Base-by-base conservation (phyloP, 345 rosid species). In the Dimocarpus longan region DNA sequence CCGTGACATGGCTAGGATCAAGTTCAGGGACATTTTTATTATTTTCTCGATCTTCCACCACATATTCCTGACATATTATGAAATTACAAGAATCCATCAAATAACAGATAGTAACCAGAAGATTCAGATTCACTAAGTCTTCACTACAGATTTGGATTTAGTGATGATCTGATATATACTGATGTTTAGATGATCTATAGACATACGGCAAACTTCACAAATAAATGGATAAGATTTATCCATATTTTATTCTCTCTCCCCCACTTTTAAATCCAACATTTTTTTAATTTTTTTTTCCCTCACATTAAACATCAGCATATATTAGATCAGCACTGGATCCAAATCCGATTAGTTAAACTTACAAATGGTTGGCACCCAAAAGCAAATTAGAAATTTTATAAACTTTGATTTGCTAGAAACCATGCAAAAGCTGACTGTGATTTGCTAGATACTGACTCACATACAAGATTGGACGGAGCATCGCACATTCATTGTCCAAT, bases 21-120 rank as follows among this genome's bases (percentile, higher is more conserved):
- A 96, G 98, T 79, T 91, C 99, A 57, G 94, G 94, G 64, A 90
- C 87, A 75, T 86, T 79, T 87, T 94, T 90, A 81, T 85, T 74
- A 15, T 86, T 86, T 77, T 92, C 98, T 42, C 91, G 89, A 82
- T 96, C 99, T 90, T 94, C 95, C 39, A 96, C 99, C 76, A 94
- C 91, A 78, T 93, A 96, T 78, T 96, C 99, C 99, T 96, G 89
- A 73, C 60, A 80, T 59, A 21, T 64, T 43, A 68, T 60, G 65
- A 76, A 15, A 73, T 73, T 8, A 39, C 22, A 4, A 63, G 69
- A 66, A 28, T 26, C 18, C 10, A 40, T 80, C 57, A 42, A 70
- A 65, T 73, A 59, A 76, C 57, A 65, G 52, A 28, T 75, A 80
- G 76, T 74, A 82, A 65, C 8, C 71, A 1, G 16, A 68, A 76